phyloP scores from a whole-genome alignment of 257 asterid species.

The Ajuga chamaepitys region DNA sequence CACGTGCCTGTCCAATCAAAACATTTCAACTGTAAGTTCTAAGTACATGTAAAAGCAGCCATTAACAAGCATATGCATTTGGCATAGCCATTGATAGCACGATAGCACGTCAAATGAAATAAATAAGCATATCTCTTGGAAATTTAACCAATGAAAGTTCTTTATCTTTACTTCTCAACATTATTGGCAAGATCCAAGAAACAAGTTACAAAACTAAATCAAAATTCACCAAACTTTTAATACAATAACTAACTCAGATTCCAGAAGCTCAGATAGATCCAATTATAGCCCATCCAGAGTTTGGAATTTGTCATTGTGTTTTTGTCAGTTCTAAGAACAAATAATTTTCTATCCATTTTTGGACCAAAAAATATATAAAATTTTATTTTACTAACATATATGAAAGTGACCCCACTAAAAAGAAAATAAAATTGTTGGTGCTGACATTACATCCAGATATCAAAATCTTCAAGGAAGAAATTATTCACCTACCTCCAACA shows the following conservation, averaged over 20 bases:
- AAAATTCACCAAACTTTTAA: neutral
- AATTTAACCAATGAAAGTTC: neutral
- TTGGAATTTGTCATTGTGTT: conserved; percentile 20
- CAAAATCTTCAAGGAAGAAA: conserved; percentile 2
- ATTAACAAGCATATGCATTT: neutral
- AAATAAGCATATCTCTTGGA: neutral
- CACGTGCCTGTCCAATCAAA: conserved; percentile 17
- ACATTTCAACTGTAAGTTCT: conserved; percentile 9
- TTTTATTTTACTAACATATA: conserved; percentile 12
- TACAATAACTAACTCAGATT: conserved; percentile 6
- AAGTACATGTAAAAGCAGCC: conserved; percentile 12
- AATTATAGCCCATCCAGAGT: conserved; percentile 28
- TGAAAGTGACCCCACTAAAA: conserved; percentile 43
- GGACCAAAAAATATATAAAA: conserved; percentile 18
- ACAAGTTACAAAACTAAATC: neutral
- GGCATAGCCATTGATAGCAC: neutral
- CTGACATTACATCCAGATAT: conserved; percentile 17
- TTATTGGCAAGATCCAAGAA: conserved; percentile 9
- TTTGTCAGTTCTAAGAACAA: conserved; percentile 24
- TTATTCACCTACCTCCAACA: conserved; percentile 25
- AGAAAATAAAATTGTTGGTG: conserved; percentile 14
- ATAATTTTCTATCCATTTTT: conserved; percentile 15
- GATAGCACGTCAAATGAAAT: neutral
- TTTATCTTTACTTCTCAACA: neutral
- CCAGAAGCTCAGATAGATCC: conserved; percentile 29